Conservation (phyloP, 192 early-diverging fungal species). For the Linnemannia schmuckeri region DNA sequence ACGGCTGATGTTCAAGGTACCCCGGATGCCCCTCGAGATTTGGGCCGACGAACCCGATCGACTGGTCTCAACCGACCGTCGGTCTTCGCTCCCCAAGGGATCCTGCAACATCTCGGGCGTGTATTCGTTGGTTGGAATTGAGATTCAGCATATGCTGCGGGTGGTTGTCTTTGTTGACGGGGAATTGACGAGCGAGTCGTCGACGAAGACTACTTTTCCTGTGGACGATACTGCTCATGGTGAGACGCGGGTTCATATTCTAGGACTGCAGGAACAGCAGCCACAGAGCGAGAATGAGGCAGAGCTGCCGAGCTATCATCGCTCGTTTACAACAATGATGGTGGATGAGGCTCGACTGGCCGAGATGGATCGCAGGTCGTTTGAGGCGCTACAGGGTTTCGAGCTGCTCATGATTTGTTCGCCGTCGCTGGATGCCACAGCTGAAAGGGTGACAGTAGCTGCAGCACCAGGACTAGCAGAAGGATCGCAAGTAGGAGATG, state of each 20-base stretch:
- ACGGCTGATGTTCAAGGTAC: conserved; percentile 17
- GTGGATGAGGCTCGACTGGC: conserved; percentile 19
- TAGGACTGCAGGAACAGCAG: conserved; percentile 11
- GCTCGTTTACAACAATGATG: conserved; percentile 20
- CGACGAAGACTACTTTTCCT: neutral
- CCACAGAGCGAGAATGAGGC: conserved; percentile 10
- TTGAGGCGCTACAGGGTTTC: conserved; percentile 17
- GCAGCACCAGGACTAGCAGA: neutral
- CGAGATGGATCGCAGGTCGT: conserved; percentile 20
- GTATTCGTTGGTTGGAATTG: neutral
- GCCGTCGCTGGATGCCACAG: neutral
- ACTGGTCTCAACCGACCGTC: neutral
- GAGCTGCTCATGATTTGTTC: neutral
- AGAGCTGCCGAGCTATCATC: conserved; percentile 27
- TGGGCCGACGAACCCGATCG: conserved; percentile 8
- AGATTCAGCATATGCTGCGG: conserved; percentile 17
- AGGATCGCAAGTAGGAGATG: neutral
- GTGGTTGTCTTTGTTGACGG: conserved; percentile 10
- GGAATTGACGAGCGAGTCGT: neutral
- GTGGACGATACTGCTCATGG: conserved; percentile 13
- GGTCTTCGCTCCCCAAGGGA: conserved; percentile 9
- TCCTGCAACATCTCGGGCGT: conserved; percentile 22
- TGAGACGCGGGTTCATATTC: conserved; percentile 3
- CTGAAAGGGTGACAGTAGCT: neutral
- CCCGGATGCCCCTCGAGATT: neutral